Evolutionary conservation across 208 protist species (phyloP), one percentile per base, ranked within the genome.

Genomic region (Trypanosoma platydactyli): DNA sequence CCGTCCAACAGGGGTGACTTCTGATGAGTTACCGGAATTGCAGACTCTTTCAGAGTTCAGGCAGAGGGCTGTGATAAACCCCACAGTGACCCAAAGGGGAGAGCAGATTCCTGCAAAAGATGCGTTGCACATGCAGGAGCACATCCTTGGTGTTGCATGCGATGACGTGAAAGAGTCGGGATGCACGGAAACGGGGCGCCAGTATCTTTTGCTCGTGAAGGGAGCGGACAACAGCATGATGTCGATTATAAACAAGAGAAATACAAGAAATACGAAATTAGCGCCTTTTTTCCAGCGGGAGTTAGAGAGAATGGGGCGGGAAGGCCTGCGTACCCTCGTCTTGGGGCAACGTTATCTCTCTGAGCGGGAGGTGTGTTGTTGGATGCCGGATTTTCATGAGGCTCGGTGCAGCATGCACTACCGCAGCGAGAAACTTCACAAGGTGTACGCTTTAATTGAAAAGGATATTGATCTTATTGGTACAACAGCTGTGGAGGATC

Each of bases 201-300:
- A 73, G 24, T 98, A 98, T 61, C 77, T 73, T 3, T 97, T 99
- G 46, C 98, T 94, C 71, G 98, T 98, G 86, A 99, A 99, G 65
- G 98, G 98, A 15, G 98, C 97, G 0, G 97, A 99, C 67, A 16
- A 16, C 13, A 44, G 13, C 7, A 44, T 44, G 11, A 73, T 75
- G 16, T 69, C 80, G 30, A 86, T 99, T 22, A 76, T 98, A 35
- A 80, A 83, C 15, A 71, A 62, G 24, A 86, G 84, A 33, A 87
- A 97, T 62, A n/a, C n/a, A n/a, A n/a, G n/a, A n/a, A n/a, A n/a
- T n/a, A n/a, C n/a, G n/a, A n/a, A n/a, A n/a, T n/a, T n/a, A n/a
- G n/a, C n/a, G n/a, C n/a, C n/a, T n/a, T 99, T 98, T 97, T 66
- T 99, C 22, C 91, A 97, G 15, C 98, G 99, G 83, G 97, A 98